phyloP scores from a whole-genome alignment of 1,139 yeast genomes.

The Saccharomyces hybrid region DNA sequence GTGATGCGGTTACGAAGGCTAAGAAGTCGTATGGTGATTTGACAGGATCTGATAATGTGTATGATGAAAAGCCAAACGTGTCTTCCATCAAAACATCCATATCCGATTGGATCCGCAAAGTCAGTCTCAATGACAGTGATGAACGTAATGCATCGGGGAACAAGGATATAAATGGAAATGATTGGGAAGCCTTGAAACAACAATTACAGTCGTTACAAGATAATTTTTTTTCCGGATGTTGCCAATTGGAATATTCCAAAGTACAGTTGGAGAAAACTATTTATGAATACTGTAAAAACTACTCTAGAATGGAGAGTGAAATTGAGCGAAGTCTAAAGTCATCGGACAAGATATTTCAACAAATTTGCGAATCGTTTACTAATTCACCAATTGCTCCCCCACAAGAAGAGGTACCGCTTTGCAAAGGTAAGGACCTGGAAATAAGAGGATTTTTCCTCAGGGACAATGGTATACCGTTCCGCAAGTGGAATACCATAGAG shows the following conservation, averaged over 20 bases:
- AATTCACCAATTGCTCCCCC: not conserved
- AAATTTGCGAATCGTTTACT: not conserved
- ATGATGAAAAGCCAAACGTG: not conserved
- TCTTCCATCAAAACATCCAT: conserved; percentile 3
- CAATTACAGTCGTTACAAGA: conserved; percentile 5
- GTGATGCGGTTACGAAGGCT: not conserved
- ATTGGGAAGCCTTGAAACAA: not conserved
- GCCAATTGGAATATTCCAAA: conserved; percentile 15
- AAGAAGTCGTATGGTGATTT: conserved; percentile 4
- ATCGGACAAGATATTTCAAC: not conserved
- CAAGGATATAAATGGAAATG: not conserved
- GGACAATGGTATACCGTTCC: conserved; percentile 9
- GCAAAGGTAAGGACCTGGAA: not conserved
- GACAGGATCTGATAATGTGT: not conserved
- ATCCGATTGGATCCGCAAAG: conserved; percentile 7
- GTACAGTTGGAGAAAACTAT: conserved; percentile 14
- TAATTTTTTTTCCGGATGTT: conserved; percentile 7
- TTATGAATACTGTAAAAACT: conserved; percentile 6
- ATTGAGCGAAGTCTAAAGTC: not conserved
- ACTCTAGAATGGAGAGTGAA: conserved; percentile 1
- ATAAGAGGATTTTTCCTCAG: conserved; percentile 4
- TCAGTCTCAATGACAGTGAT: conserved; percentile 1
- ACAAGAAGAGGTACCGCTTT: not conserved
- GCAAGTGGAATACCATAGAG: conserved; percentile 1
- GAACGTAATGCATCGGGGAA: not conserved